Base-by-base conservation (phyloP, 345 rosid genomes). In the Bretschneidera sinensis region DNA sequence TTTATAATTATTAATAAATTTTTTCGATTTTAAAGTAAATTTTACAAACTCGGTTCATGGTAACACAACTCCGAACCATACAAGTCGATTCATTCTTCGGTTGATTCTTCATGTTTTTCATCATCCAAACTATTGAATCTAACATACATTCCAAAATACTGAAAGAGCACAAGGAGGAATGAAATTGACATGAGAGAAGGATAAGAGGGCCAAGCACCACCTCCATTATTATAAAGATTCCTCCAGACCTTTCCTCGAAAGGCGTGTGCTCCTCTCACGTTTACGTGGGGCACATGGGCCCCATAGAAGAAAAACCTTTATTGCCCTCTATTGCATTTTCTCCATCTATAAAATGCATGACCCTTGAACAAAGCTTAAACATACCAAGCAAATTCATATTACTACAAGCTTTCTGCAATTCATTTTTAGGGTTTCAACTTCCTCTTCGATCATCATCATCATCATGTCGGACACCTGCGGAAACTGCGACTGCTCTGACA, bases 401-500 rank as follows among this genome's bases (percentile, higher is more conserved):
- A 3, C 3, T 8, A 28, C 8, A 3, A 28, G 33, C 33, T 2
- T 28, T 2, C 33, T 2, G 5, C 3, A 3, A 28, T 8, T 2
- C 5, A 28, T 8, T 8, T 28, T 8, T 28, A 28, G 33, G 8
- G 8, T 28, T 28, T 28, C 33, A 59, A 45, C 20, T 57, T 56
- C 34, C 22, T 55, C 24, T 9, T 55, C 24, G 48, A 45, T 22
- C 18, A 49, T 43, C 21, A 45, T n/a, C n/a, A n/a, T 21, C 77
- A 81, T 69, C 77, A 91, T 91, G 98, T 86, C 95, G 21, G 59
- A 33, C 86, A 69, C 21, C 62, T 92, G 98, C 60, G 90, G 79
- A 47, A 79, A 54, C 88, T 91, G 98, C 54, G 81, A 79, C 85
- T 91, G 98, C 75, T 25, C 83, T 64, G 92, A 88, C 95, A 74